Conservation (phyloP, 257 asterid species). For the Orobanche coerulescens region DNA sequence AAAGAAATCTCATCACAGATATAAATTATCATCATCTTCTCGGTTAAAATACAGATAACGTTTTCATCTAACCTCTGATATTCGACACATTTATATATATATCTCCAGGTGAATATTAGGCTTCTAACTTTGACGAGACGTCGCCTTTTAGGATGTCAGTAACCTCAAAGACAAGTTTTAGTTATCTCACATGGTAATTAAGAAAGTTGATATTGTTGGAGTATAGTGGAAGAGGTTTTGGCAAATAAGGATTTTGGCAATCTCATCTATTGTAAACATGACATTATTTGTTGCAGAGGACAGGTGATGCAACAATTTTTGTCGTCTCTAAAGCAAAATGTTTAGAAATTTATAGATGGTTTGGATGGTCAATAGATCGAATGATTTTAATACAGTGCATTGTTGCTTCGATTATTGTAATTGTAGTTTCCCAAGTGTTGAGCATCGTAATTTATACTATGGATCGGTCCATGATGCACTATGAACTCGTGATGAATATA, state of each 20-base stretch:
- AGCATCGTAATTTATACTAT: too few relatives aligned
- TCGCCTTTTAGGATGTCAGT: constrained; percentile 13
- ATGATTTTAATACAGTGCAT: too few relatives aligned
- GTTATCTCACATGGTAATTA: too few relatives aligned
- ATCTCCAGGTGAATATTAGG: constrained; percentile 14
- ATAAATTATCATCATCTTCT: constrained; percentile 44
- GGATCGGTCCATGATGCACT: too few relatives aligned
- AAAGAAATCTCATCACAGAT: constrained; percentile 37
- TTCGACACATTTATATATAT: too few relatives aligned
- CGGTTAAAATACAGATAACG: constrained; percentile 38
- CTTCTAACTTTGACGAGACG: constrained; percentile 20
- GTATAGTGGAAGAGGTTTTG: not conserved
- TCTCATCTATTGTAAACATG: not conserved
- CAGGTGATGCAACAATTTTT: not conserved
- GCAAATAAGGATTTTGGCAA: not conserved
- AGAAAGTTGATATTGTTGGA: not conserved
- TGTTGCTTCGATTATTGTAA: too few relatives aligned
- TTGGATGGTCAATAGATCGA: too few relatives aligned
- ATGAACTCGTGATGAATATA: too few relatives aligned
- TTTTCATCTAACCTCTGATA: constrained; percentile 4
- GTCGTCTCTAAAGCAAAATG: not conserved
- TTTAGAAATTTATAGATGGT: not conserved
- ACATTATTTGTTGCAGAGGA: not conserved
- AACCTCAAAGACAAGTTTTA: too few relatives aligned
- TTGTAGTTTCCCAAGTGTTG: too few relatives aligned